A percentile compares a stretch with the other conserved stretches of the same genome.
Conservation (phyloP, 2,329 filamentous ascomycete species). For the Exophiala spinifera region DNA sequence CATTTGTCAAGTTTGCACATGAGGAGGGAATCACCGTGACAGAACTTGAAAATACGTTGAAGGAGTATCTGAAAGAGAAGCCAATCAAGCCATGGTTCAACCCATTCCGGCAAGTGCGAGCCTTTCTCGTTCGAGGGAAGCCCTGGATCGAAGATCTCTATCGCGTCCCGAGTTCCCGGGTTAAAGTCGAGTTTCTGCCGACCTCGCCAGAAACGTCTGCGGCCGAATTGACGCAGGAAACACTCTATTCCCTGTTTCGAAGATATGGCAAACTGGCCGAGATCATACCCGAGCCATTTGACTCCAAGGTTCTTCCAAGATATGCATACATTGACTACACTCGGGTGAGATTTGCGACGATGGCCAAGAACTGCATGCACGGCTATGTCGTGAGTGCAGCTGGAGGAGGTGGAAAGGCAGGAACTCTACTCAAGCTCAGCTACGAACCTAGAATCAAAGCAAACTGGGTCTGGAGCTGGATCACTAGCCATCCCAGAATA, state of each 20-base stretch:
- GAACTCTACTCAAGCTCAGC: slow-evolving; percentile 74
- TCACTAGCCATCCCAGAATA: slow-evolving; percentile 79
- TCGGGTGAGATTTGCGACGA: slow-evolving; percentile 70
- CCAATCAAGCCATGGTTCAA: slow-evolving; percentile 88
- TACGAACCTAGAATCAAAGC: slow-evolving; percentile 77
- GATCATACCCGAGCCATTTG: slow-evolving; percentile 75
- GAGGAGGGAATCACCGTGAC: slow-evolving; percentile 45
- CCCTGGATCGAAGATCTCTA: slow-evolving; percentile 95
- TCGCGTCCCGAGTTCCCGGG: slow-evolving; percentile 69
- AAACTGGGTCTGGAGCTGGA: slow-evolving; percentile 82
- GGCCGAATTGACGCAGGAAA: slow-evolving; percentile 80
- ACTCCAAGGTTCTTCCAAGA: slow-evolving; percentile 79
- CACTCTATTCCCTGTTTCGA: slow-evolving; percentile 80
- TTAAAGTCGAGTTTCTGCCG: slow-evolving; percentile 83
- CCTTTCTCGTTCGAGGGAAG: slow-evolving; percentile 72
- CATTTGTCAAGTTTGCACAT: slow-evolving; percentile 80
- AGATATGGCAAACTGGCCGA: slow-evolving; percentile 87
- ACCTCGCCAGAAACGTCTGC: slow-evolving; percentile 66
- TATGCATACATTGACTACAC: slow-evolving; percentile 78
- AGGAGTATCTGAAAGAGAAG: slow-evolving; percentile 62
- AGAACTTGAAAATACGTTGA: slow-evolving; percentile 61
- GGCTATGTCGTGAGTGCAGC: slow-evolving; percentile 69
- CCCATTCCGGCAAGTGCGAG: slow-evolving; percentile 68
- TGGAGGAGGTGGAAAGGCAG: slow-evolving; percentile 68
- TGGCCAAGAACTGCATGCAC: slow-evolving; percentile 90